Conservation (phyloP, 2,329 filamentous ascomycete genomes). For the Colletotrichum eremochloae region DNA sequence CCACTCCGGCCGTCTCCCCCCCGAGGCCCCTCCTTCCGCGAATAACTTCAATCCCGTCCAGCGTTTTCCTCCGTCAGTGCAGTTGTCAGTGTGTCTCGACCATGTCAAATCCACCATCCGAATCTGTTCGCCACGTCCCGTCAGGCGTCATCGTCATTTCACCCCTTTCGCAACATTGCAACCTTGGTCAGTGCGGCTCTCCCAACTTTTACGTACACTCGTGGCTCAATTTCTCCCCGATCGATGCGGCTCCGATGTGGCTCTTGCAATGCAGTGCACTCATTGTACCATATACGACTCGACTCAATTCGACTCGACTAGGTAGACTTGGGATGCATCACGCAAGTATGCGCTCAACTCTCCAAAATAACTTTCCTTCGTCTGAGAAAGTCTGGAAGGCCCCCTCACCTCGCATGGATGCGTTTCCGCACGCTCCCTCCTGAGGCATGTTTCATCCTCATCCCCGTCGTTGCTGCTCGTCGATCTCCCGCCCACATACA, state of each 20-base stretch:
- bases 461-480: constrained; percentile 34
- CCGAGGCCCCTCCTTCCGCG: constrained; percentile 5
- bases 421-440: constrained; percentile 35
- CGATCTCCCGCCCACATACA: constrained; percentile 35
- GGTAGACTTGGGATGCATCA: neutral
- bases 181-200: constrained; percentile 1
- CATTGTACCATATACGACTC: neutral
- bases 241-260: neutral
- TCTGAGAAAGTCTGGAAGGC: constrained; percentile 13
- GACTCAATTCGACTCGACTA: neutral
- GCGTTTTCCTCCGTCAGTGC: neutral
- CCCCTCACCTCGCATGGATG: constrained; percentile 37
- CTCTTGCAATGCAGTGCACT: neutral
- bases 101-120: neutral
- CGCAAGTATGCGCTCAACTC: neutral
- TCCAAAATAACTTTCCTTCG: constrained; percentile 27
- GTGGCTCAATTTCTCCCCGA: neutral
- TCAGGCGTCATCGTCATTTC: neutral
- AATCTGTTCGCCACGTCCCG: neutral
- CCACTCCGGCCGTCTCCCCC: constrained; percentile 2
- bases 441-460: constrained; percentile 39
- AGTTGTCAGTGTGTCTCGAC: constrained; percentile 11
- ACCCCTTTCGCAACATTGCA: neutral
- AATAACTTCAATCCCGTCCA: constrained; percentile 33
- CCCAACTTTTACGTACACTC: no score